Percentiles rank a stretch among this genome's conserved stretches.
Conservation (phyloP, 495 filamentous ascomycete species). For the Aspergillus cavernicola region DNA sequence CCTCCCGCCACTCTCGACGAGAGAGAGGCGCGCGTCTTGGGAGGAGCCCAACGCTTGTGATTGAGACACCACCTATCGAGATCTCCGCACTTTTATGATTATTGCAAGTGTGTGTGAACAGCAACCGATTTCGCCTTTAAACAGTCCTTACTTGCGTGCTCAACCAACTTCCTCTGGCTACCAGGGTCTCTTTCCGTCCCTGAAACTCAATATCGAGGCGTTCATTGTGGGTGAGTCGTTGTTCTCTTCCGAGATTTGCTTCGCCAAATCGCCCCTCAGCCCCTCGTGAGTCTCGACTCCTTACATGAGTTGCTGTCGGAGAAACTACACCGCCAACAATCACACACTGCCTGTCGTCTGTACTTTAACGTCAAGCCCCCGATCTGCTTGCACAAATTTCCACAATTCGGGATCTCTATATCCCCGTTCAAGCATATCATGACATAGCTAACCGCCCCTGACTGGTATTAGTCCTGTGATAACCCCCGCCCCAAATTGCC, state of each 20-base stretch:
- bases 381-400: constrained; percentile 11
- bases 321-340: constrained; percentile 36
- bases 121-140: constrained; percentile 23
- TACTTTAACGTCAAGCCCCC: constrained; percentile 15
- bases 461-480: constrained; percentile 33
- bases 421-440: constrained; percentile 11
- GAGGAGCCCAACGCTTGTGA: constrained; percentile 16
- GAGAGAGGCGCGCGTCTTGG: constrained; percentile 15
- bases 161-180: neutral
- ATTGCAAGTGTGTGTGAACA: constrained; percentile 12
- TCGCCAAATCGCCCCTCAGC: constrained; percentile 40
- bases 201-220: constrained; percentile 35
- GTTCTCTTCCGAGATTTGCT: constrained; percentile 31
- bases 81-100: constrained; percentile 28
- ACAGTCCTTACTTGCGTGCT: constrained; percentile 17
- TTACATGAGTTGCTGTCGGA: constrained; percentile 32
- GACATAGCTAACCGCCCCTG: constrained; percentile 19
- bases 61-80: constrained; percentile 18
- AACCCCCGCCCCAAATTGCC: constrained; percentile 14
- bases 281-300: constrained; percentile 39
- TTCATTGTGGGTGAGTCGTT: constrained; percentile 41
- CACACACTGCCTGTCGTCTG: constrained; percentile 14
- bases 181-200: constrained; percentile 17
- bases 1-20: constrained; percentile 13
- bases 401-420: constrained; percentile 7